Evolutionary conservation across 1,139 yeast species (phyloP).

Genomic region (Debaryomyces sp.): DNA sequence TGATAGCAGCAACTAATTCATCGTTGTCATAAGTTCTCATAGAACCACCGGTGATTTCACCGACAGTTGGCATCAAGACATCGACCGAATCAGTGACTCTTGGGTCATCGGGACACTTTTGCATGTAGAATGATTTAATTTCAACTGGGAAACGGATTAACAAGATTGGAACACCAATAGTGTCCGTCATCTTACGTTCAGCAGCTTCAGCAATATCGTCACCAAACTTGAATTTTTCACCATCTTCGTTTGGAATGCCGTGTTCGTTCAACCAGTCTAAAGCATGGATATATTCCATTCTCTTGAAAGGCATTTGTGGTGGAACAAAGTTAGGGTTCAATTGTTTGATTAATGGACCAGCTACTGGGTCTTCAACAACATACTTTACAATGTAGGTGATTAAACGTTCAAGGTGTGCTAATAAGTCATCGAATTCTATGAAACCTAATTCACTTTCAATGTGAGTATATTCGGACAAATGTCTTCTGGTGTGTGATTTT

Average conservation of each 20-base stretch:
- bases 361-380: constrained; percentile 85
- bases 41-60: constrained; percentile 98
- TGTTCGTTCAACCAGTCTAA: constrained; percentile 96
- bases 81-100: constrained; percentile 98
- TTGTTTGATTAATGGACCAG: constrained; percentile 86
- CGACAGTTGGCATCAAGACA: constrained; percentile 97
- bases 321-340: constrained; percentile 88
- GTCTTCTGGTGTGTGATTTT: constrained; percentile 98
- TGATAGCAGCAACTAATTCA: constrained; percentile 86
- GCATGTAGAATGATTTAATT: constrained; percentile 97
- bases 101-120: constrained; percentile 84
- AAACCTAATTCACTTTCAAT: constrained; percentile 94
- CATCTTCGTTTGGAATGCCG: constrained; percentile 92
- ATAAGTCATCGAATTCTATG: constrained; percentile 81
- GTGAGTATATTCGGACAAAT: constrained; percentile 95
- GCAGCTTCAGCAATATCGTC: constrained; percentile 99
- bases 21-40: constrained; percentile 90
- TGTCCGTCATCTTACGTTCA: constrained; percentile 97
- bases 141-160: constrained; percentile 95
- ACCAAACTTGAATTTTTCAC: constrained; percentile 89
- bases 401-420: constrained; percentile 80
- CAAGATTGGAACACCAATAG: constrained; percentile 88
- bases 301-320: constrained; percentile 84
- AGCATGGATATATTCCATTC: constrained; percentile 91
- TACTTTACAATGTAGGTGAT: constrained; percentile 70